phyloP scores from a whole-genome alignment of 208 protist species.

The Blastocrithidia nonstop region DNA sequence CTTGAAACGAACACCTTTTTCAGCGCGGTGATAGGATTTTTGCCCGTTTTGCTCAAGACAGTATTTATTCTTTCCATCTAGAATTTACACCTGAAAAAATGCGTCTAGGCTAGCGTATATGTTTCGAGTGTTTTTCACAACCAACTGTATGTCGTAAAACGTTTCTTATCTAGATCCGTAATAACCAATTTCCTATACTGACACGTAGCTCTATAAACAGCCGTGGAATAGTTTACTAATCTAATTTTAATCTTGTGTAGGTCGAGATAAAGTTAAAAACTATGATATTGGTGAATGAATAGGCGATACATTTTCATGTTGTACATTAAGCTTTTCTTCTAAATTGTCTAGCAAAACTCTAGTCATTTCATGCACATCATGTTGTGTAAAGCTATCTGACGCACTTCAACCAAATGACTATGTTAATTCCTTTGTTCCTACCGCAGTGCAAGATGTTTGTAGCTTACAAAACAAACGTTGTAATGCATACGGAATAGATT shows the following conservation, averaged over 20 bases:
- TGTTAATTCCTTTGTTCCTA: conserved; percentile 82
- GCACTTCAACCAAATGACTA: conserved; percentile 86
- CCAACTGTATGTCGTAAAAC: conserved; percentile 86
- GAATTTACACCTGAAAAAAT: conserved; percentile 81
- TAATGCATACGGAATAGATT: conserved; percentile 78
- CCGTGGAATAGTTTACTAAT: conserved; percentile 69
- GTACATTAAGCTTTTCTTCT: conserved; percentile 48
- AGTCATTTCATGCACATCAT: conserved; percentile 85
- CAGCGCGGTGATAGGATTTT: conserved; percentile 67
- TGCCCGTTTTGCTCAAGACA: conserved; percentile 65
- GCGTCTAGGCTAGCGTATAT: conserved; percentile 78
- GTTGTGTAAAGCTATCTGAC: conserved; percentile 83
- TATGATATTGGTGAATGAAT: conserved; percentile 1
- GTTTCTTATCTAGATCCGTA: conserved; percentile 56
- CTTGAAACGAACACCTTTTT: conserved; percentile 76
- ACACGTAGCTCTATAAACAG: conserved; percentile 64
- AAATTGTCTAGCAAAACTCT: conserved; percentile 77
- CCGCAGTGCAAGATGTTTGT: conserved; percentile 36
- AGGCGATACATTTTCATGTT: conserved; percentile 5
- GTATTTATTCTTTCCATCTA: conserved; percentile 90
- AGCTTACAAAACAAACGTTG: conserved; percentile 81
- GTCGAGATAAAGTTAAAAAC: no score
- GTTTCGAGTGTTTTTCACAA: conserved; percentile 73
- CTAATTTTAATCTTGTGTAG: conserved; percentile 19
- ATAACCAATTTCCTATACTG: conserved; percentile 75